Conservation (phyloP, 305 asterid species). For the Fraxinus floribunda region DNA sequence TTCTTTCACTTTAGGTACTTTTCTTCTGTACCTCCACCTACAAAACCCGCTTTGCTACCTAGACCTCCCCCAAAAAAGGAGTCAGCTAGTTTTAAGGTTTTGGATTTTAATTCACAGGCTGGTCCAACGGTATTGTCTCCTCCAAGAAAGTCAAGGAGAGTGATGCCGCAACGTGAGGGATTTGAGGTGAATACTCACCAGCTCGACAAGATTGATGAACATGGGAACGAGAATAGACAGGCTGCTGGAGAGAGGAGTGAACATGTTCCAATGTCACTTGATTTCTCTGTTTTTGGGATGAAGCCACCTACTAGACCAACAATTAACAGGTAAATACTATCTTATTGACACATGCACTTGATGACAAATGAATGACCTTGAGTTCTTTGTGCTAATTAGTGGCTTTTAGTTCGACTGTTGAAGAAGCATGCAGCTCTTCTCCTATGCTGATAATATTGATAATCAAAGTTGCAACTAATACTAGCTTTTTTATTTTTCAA, state of each 20-base stretch:
- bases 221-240: slow-evolving; percentile 56
- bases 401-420: background rate
- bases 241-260: slow-evolving; percentile 67
- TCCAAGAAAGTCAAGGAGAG: slow-evolving; percentile 90
- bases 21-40: slow-evolving; percentile 80
- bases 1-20: slow-evolving; percentile 56
- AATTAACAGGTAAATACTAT: slow-evolving; percentile 65
- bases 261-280: slow-evolving; percentile 84
- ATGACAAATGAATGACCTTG: slow-evolving; percentile 16
- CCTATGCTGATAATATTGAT: background rate
- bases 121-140: slow-evolving; percentile 94
- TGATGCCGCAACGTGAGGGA: slow-evolving; percentile 85
- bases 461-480: background rate
- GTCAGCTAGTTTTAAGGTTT: slow-evolving; percentile 45
- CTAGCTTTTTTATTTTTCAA: background rate
- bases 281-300: slow-evolving; percentile 78
- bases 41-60: slow-evolving; percentile 89
- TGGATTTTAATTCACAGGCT: slow-evolving; percentile 58
- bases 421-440: background rate
- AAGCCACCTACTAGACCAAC: slow-evolving; percentile 89
- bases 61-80: slow-evolving; percentile 89
- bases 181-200: slow-evolving; percentile 53
- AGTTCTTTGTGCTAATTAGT: background rate
- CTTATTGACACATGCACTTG: slow-evolving; percentile 16
- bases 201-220: slow-evolving; percentile 52